phyloP scores from a whole-genome alignment of 2,329 filamentous ascomycete species.

The Calonectria hongkongensis region DNA sequence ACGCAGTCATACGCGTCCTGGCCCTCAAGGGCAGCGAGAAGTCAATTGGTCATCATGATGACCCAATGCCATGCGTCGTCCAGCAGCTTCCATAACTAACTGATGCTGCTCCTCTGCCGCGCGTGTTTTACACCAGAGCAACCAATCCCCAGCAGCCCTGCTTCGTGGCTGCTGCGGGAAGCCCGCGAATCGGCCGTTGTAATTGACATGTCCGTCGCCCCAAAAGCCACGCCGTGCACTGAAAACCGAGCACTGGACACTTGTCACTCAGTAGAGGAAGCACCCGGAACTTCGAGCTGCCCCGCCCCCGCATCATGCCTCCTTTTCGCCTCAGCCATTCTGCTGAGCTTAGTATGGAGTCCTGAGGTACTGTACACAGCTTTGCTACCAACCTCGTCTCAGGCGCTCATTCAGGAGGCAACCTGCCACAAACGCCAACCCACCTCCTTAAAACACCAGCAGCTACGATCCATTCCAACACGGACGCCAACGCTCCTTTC shows the following conservation, averaged over 20 bases:
- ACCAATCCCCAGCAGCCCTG: neutral
- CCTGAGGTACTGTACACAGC: slow-evolving; percentile 35
- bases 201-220: neutral
- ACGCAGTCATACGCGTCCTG: slow-evolving; percentile 12
- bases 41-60: neutral
- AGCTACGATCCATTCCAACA: slow-evolving; percentile 8
- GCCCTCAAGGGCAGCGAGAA: neutral
- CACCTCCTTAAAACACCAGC: slow-evolving; percentile 28
- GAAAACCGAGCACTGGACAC: slow-evolving; percentile 5
- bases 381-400: slow-evolving; percentile 42
- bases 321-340: slow-evolving; percentile 16
- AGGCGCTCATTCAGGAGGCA: slow-evolving; percentile 40
- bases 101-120: neutral
- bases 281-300: slow-evolving; percentile 34
- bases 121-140: neutral
- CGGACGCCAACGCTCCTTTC: neutral
- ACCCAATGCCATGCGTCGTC: neutral
- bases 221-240: neutral
- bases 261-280: slow-evolving; percentile 1
- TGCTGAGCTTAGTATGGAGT: slow-evolving; percentile 34
- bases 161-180: neutral
- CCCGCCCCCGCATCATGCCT: slow-evolving; percentile 53
- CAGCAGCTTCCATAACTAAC: neutral
- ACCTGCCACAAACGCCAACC: slow-evolving; percentile 33
- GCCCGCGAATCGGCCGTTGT: neutral